Conservation (phyloP, 129 eudicot genomes). For the Tanacetum coccineum region DNA sequence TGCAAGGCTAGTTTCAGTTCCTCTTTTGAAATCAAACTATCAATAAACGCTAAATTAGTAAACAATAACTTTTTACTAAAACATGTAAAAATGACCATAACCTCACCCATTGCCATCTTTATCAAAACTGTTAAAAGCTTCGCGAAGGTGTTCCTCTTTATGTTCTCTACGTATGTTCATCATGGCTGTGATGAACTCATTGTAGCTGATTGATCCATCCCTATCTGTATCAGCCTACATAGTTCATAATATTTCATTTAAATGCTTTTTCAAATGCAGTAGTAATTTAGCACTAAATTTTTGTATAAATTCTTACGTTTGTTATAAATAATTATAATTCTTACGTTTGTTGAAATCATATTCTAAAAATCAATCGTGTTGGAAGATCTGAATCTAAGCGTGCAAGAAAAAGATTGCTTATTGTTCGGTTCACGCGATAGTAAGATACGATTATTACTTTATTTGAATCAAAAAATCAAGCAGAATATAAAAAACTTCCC, state of each 20-base stretch:
- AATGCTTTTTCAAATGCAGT: not conserved
- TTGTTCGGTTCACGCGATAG: too few relatives aligned
- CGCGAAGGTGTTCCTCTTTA: conserved; percentile 57
- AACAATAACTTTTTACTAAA: too few relatives aligned
- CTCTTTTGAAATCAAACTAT: not conserved
- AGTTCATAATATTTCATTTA: not conserved
- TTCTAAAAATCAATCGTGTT: too few relatives aligned
- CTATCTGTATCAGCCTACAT: conserved; percentile 85
- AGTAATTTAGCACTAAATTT: not conserved
- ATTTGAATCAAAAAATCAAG: too few relatives aligned
- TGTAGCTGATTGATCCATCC: conserved; percentile 65
- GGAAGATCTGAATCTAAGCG: too few relatives aligned
- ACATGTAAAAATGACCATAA: not conserved
- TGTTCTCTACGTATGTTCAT: conserved; percentile 64
- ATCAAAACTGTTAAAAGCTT: conserved; percentile 61
- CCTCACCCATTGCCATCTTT: conserved; percentile 52
- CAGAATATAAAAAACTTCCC: too few relatives aligned
- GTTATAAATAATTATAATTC: too few relatives aligned
- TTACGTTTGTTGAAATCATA: too few relatives aligned
- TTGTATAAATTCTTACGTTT: too few relatives aligned
- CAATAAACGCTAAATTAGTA: not conserved
- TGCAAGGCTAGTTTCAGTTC: conserved; percentile 24
- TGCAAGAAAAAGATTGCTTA: too few relatives aligned
- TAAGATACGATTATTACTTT: too few relatives aligned
- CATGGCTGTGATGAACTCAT: conserved; percentile 75